These are phyloP conservation scores for Xylariaceae sp. DNA, from an alignment of 2,329 filamentous ascomycete species.

Conservation along the genomic window DNA sequence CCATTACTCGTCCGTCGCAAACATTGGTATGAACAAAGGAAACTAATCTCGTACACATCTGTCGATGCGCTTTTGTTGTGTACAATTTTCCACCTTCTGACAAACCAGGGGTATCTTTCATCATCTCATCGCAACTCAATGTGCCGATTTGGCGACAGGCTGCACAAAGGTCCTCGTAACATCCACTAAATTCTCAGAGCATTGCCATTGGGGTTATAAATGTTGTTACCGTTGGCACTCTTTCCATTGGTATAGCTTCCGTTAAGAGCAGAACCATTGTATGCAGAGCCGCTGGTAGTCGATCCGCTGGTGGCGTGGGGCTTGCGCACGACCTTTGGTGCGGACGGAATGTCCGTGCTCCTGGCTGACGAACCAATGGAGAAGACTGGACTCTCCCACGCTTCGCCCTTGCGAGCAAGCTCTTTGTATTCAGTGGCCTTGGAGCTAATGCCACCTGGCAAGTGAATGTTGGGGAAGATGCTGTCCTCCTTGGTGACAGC, in stretches of 20 bases:
- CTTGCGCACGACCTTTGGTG: conserved; percentile 52
- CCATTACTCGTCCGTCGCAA: no score
- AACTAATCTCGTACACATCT: no score
- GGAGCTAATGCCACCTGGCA: conserved; percentile 84
- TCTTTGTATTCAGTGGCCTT: conserved; percentile 95
- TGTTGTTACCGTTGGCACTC: not conserved
- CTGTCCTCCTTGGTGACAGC: conserved; percentile 86
- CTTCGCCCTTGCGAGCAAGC: conserved; percentile 80
- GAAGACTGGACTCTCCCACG: conserved; percentile 95
- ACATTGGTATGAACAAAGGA: no score
- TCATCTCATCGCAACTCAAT: not conserved
- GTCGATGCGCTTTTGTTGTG: no score
- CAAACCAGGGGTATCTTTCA: not conserved
- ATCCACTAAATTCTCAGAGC: not conserved
- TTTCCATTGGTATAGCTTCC: conserved; percentile 15
- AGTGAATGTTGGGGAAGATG: conserved; percentile 79
- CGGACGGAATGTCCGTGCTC: conserved; percentile 68
- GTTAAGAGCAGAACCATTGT: not conserved
- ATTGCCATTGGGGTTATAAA: conserved; percentile 8
- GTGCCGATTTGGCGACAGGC: not conserved
- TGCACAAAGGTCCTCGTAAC: not conserved
- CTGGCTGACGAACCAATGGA: conserved; percentile 74
- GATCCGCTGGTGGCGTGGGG: conserved; percentile 28
- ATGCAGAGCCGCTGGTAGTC: conserved; percentile 13
- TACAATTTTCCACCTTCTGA: no score